Base-by-base conservation (phyloP, 2,329 filamentous ascomycete species). In the Fusarium marasasianum region DNA sequence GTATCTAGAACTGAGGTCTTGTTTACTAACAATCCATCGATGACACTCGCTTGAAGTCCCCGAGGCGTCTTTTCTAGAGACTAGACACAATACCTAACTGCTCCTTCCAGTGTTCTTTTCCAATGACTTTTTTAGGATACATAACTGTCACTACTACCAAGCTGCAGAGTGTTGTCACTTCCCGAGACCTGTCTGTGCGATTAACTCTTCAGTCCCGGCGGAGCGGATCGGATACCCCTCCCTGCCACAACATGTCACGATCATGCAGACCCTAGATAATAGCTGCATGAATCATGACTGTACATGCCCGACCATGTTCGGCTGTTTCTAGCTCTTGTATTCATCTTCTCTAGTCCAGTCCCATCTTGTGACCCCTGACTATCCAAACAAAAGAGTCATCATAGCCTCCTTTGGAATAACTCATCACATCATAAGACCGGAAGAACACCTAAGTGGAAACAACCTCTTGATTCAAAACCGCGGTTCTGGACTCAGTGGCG, bases 401-500 rank as follows among this genome's bases (percentile, higher is more conserved):
- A 33, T 29, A 54, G 58, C 35, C 40, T 50, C 51, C 29, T 20
- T 31, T 8, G 43, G 13, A 59, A 31, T 63, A 53, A 71, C 33
- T n/a, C 18, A 41, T 45, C 50, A 20, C 38, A 67, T 63, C 60
- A 74, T 41, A 24, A 31, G 66, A 63, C 58, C 53, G 51, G 17
- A 15, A 47, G 33, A 72, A 40, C 33, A 56, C 38, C 24, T 17
- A 54, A 43, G 71, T 74, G 71, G 66, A 53, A 44, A 61, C 35
- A 71, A 31, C 35, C 53, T 70, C 59, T 58, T 5, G 26, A 40
- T 55, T 14, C 20, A 24, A 57, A 57, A 33, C 33, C 14, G 29
- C 22, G 22, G 51, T 71, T 67, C 54, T 73, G 43, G 71, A 38
- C 41, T 20, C 31, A 31, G 66, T 63, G 71, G 71, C 66, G 47